phyloP scores from a whole-genome alignment of 2,329 filamentous ascomycete species.

The Camptophora hylomeconis region DNA sequence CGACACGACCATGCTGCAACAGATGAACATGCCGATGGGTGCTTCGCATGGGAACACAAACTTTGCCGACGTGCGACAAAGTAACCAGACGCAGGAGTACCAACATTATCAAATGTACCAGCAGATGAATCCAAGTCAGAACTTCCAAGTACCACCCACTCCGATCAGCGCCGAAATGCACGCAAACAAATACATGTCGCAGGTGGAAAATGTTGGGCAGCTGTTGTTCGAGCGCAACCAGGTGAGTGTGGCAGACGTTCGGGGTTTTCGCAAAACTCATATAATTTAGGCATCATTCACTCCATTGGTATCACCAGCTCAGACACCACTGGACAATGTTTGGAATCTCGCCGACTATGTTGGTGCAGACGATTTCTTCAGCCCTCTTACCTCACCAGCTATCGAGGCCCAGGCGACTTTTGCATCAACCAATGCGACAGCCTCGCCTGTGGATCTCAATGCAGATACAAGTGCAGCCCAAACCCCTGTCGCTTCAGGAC shows the following conservation, averaged over 20 bases:
- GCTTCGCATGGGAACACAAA: slow-evolving; percentile 19
- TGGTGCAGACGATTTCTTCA: slow-evolving; percentile 36
- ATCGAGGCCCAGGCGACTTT: slow-evolving; percentile 32
- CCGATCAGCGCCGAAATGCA: slow-evolving; percentile 37
- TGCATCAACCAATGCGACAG: slow-evolving; percentile 28
- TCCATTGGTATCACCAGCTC: slow-evolving; percentile 36
- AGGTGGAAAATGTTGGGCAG: slow-evolving; percentile 25
- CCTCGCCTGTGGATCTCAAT: slow-evolving; percentile 28
- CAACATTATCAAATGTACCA: slow-evolving; percentile 18
- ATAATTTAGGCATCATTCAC: slow-evolving; percentile 33
- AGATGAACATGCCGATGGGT: slow-evolving; percentile 18
- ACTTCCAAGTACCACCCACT: slow-evolving; percentile 28
- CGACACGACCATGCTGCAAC: slow-evolving; percentile 3
- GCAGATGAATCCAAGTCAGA: slow-evolving; percentile 17
- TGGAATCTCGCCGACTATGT: slow-evolving; percentile 35
- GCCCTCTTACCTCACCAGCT: slow-evolving; percentile 37
- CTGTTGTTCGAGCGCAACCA: slow-evolving; percentile 33
- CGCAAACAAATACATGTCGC: slow-evolving; percentile 27
- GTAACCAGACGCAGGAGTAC: slow-evolving; percentile 11
- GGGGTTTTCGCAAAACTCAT: slow-evolving; percentile 7
- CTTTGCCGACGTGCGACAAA: slow-evolving; percentile 17
- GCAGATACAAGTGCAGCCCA: slow-evolving; percentile 20
- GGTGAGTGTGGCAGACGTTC: slow-evolving; percentile 12
- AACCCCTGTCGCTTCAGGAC: slow-evolving; percentile 23
- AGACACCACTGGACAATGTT: slow-evolving; percentile 35